A percentile compares a stretch with the other conserved stretches of the same genome.
These are phyloP conservation scores for Pseudogymnoascus sp. DNA, from an alignment of 2,329 filamentous ascomycete species.

Conservation along the genomic window DNA sequence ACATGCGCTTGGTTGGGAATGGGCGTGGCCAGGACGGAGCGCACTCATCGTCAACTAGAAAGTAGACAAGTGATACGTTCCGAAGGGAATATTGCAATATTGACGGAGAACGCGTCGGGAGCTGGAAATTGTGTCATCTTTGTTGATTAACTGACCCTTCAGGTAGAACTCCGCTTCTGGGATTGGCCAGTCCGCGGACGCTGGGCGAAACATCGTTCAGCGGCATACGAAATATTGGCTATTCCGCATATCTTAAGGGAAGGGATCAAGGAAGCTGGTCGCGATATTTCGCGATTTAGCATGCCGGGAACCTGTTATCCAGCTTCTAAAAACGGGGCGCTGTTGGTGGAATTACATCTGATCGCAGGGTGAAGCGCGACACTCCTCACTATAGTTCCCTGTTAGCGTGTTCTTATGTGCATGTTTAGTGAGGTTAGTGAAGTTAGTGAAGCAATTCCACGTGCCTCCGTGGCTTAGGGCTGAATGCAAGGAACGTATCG, in stretches of 20 bases:
- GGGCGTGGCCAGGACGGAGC: neutral
- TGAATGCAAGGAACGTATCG: slow-evolving; percentile 1
- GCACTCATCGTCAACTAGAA: neutral
- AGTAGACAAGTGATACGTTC: neutral
- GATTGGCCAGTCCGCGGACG: neutral
- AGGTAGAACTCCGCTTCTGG: neutral
- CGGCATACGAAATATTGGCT: neutral
- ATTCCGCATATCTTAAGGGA: neutral
- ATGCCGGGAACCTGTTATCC: neutral
- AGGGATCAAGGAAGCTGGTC: neutral
- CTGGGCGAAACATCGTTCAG: neutral
- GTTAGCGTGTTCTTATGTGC: neutral
- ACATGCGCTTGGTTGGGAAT: neutral
- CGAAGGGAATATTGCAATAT: neutral
- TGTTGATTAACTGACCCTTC: neutral
- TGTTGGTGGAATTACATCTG: neutral
- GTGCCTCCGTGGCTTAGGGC: neutral
- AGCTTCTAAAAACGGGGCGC: neutral
- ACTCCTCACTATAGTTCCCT: slow-evolving; percentile 1
- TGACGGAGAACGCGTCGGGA: neutral
- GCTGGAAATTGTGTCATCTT: neutral
- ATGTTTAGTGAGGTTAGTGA: neutral
- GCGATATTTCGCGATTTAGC: neutral
- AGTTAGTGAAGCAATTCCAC: neutral
- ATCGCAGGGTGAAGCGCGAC: neutral